Evolutionary conservation across 2,329 filamentous ascomycete species (phyloP).

Genomic region (Verticillium tricorpus): DNA sequence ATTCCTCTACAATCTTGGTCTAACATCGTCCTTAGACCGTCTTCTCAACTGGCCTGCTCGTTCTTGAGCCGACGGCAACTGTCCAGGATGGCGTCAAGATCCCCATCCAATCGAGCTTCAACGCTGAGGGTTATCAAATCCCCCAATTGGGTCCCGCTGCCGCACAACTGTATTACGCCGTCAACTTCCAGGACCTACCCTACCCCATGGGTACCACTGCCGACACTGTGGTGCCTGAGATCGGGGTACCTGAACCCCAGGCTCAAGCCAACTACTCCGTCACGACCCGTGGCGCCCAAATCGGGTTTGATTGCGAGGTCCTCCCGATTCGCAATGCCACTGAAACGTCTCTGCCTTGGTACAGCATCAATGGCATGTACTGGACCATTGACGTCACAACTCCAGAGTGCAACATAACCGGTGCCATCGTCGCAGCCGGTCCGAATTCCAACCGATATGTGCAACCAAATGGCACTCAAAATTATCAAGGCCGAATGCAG

Average conservation of each 20-base stretch:
- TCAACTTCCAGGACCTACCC: conserved; percentile 9
- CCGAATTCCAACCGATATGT: conserved; percentile 19
- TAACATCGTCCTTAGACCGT: conserved; percentile 11
- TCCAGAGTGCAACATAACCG: conserved; percentile 18
- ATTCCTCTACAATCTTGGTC: neutral
- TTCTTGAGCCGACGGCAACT: conserved; percentile 19
- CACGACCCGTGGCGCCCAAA: conserved; percentile 14
- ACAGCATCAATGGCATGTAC: conserved; percentile 15
- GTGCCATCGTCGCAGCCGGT: conserved; percentile 16
- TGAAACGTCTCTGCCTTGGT: conserved; percentile 13
- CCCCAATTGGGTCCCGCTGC: conserved; percentile 8
- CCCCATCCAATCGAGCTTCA: conserved; percentile 4
- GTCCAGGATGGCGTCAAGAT: conserved; percentile 7
- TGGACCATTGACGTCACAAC: conserved; percentile 18
- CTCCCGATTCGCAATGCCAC: conserved; percentile 17
- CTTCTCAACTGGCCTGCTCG: conserved; percentile 24
- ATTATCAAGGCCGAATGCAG: conserved; percentile 18
- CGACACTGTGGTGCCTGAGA: conserved; percentile 7
- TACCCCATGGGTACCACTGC: conserved; percentile 8
- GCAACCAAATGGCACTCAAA: conserved; percentile 19
- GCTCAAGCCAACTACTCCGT: conserved; percentile 6
- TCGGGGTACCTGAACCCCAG: neutral
- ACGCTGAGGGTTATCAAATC: conserved; percentile 22
- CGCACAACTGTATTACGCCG: conserved; percentile 10
- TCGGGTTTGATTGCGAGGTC: conserved; percentile 18